Base-by-base conservation (phyloP, 768 basidiomycete genomes). In the Rhodotorula diobovata region DNA sequence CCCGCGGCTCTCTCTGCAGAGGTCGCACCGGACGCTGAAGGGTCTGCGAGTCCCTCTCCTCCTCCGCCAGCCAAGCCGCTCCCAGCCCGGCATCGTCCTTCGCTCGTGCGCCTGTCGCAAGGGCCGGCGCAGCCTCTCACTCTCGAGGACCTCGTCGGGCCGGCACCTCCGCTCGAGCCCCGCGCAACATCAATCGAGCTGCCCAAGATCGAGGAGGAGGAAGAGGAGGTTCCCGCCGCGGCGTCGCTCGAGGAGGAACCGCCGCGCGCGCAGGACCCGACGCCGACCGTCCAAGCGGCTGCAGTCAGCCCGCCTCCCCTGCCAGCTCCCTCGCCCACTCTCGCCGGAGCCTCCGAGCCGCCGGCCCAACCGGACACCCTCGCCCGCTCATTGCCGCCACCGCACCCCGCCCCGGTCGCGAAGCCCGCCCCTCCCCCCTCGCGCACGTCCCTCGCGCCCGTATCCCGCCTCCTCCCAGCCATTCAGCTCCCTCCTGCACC, bases 111-210 rank as follows among this genome's bases (percentile, higher is more conserved):
- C 25, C 48, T 50, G 25, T 25, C 48, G 48, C 23, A 23, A 12
- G 48, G 25, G 8, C 23, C 48, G 48, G 25, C 48, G 7, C 48
- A 23, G 8, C 48, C 48, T 2, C 48, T 25, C 48, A 12, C 10
- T 12, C 10, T 25, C 48, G 25, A 50, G 8, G 48, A 28, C 45
- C 18, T 21, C 18, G 45, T 23, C 21, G 45, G 2, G 8, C 3
- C 45, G 4, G 18, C 18, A 8, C 20, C 45, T 8, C 8, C 7
- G 20, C 15, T 18, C 45, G 45, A 20, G 8, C 15, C 16, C 23
- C 20, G 20, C 3, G 45, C 7, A 7, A 7, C 21, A 10, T 4
- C 5, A 1, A 7, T 4, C 2, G 45, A 21, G 15, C 20, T 50
- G 48, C 25, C 48, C 4, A 28, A 50, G 23, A 12, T 50, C 25